These are phyloP conservation scores for Aspergillus leporis DNA, from an alignment of 495 filamentous ascomycete genomes.

Conservation along the genomic window DNA sequence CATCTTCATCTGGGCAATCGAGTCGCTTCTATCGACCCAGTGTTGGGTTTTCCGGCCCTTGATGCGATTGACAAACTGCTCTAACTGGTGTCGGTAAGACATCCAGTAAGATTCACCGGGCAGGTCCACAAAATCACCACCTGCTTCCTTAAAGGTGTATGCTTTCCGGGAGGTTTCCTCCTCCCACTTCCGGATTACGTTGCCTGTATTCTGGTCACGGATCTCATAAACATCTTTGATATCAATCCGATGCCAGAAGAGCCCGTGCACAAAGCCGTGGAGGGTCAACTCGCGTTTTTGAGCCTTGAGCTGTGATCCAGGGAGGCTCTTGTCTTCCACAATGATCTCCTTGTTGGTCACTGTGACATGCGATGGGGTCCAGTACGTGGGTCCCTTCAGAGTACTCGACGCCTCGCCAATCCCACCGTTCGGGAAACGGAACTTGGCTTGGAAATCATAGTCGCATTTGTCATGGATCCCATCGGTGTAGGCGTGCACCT, in stretches of 20 bases:
- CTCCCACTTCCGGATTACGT: slow-evolving; percentile 37
- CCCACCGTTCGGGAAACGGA: slow-evolving; percentile 46
- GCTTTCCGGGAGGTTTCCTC: slow-evolving; percentile 37
- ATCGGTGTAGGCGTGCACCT: slow-evolving; percentile 29
- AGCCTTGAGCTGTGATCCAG: slow-evolving; percentile 30
- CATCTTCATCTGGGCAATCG: slow-evolving; percentile 52
- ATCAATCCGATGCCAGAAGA: slow-evolving; percentile 45
- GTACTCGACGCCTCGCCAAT: slow-evolving; percentile 39
- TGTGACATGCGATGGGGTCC: slow-evolving; percentile 17
- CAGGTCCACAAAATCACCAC: no score
- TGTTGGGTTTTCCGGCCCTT: slow-evolving; percentile 41
- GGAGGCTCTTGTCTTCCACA: slow-evolving; percentile 25
- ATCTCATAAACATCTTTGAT: slow-evolving; percentile 41
- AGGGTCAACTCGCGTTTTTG: slow-evolving; percentile 22
- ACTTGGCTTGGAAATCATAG: slow-evolving; percentile 38
- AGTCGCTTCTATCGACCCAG: slow-evolving; percentile 54
- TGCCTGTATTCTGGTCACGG: slow-evolving; percentile 25
- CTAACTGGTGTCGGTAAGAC: slow-evolving; percentile 53
- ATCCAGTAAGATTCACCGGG: slow-evolving; percentile 33
- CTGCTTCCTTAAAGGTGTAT: slow-evolving; percentile 24
- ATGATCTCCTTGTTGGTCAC: slow-evolving; percentile 24
- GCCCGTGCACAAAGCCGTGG: slow-evolving; percentile 30
- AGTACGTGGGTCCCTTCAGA: slow-evolving; percentile 23
- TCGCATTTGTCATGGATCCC: slow-evolving; percentile 36
- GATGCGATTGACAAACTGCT: slow-evolving; percentile 57